Percentiles rank a stretch among this genome's conserved stretches.
Conservation (phyloP, 2,329 filamentous ascomycete species). For the Penicillium sp. region DNA sequence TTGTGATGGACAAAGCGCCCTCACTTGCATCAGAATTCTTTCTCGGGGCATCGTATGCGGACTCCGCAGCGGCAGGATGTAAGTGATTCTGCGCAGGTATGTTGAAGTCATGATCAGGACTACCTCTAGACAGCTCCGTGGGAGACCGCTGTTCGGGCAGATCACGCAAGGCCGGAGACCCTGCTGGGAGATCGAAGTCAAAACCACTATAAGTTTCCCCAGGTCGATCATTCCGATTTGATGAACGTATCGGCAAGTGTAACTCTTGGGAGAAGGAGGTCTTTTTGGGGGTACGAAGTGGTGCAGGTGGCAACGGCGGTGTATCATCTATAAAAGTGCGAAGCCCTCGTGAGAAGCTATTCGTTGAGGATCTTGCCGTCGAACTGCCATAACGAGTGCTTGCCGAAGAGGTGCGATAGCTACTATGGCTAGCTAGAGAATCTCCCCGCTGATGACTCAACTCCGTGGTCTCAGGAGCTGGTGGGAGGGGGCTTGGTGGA, state of each 20-base stretch:
- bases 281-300: conserved; percentile 23
- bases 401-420: conserved; percentile 43
- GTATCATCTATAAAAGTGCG: conserved; percentile 33
- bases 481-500: conserved; percentile 22
- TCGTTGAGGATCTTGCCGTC: conserved; percentile 36
- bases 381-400: conserved; percentile 41
- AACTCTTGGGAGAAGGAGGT: conserved; percentile 25
- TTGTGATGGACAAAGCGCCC: conserved; percentile 37
- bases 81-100: conserved; percentile 16
- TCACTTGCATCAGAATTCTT: conserved; percentile 34
- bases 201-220: conserved; percentile 30
- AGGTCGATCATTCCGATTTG: conserved; percentile 18
- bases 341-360: conserved; percentile 31
- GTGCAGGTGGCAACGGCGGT: conserved; percentile 33
- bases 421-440: conserved; percentile 39
- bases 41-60: conserved; percentile 12
- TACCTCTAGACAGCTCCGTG: conserved; percentile 9
- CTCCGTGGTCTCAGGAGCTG: conserved; percentile 12
- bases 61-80: conserved; percentile 23
- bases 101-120: conserved; percentile 23
- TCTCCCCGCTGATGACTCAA: conserved; percentile 17
- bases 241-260: conserved; percentile 23
- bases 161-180: conserved; percentile 22
- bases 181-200: conserved; percentile 29
- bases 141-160: conserved; percentile 18